Conservation (phyloP, 208 protist species). For the Zelonia costaricensis region DNA sequence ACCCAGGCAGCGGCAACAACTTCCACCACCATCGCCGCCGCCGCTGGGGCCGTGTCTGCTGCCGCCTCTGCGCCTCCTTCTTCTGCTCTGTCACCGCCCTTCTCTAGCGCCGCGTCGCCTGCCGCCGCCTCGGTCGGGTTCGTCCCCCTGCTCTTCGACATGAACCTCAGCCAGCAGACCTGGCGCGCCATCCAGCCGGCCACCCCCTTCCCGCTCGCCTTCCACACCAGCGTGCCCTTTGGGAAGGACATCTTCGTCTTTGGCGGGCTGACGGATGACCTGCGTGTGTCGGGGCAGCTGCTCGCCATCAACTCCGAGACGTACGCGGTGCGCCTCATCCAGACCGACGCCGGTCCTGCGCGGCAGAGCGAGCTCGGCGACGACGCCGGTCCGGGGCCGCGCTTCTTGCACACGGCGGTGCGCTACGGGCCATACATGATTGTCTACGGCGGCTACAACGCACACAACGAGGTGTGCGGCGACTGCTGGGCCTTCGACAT, state of each 20-base stretch:
- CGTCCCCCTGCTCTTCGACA: constrained; percentile 81
- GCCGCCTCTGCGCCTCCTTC: too few relatives aligned
- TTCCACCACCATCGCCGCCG: not conserved
- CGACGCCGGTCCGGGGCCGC: constrained; percentile 20
- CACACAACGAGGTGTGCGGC: constrained; percentile 55
- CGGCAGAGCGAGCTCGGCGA: not conserved
- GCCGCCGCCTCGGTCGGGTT: constrained; percentile 48
- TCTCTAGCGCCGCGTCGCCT: not conserved
- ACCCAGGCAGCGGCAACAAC: not conserved
- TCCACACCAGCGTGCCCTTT: constrained; percentile 70
- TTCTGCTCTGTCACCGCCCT: too few relatives aligned
- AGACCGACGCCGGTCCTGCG: not conserved
- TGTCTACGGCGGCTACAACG: constrained; percentile 79
- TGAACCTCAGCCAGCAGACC: constrained; percentile 53
- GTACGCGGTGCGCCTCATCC: constrained; percentile 59
- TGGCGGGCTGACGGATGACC: constrained; percentile 72
- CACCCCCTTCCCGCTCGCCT: constrained; percentile 59
- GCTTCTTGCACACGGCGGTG: constrained; percentile 80
- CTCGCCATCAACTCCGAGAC: constrained; percentile 59
- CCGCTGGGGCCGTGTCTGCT: not conserved
- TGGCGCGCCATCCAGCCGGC: constrained; percentile 81
- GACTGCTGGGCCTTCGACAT: constrained; percentile 87
- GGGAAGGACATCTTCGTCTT: constrained; percentile 72
- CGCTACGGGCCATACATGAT: constrained; percentile 84
- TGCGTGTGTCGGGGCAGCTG: constrained; percentile 69